Percentiles rank a stretch among this genome's conserved stretches.
Evolutionary conservation across 2,329 filamentous ascomycete species (phyloP).

Genomic region (Curvularia hawaiiensis): DNA sequence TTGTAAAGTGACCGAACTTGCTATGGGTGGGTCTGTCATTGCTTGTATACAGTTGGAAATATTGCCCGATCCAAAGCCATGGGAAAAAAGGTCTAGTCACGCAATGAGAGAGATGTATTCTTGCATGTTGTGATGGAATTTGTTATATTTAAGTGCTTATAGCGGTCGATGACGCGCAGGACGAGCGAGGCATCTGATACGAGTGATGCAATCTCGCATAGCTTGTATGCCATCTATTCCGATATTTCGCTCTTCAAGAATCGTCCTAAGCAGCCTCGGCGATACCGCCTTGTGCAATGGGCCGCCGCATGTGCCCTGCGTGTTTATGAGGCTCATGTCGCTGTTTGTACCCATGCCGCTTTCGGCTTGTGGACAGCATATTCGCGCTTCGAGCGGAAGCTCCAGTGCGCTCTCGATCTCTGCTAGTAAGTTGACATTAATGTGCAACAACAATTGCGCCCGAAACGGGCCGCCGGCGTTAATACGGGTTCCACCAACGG

Average conservation of each 20-base stretch:
- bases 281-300: conserved; percentile 1
- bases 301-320: not conserved
- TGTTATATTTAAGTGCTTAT: not conserved
- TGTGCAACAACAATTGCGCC: not conserved
- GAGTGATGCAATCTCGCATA: conserved; percentile 3
- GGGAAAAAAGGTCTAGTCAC: not conserved
- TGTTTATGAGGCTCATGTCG: not conserved
- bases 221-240: conserved; percentile 1
- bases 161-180: not conserved
- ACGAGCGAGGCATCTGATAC: not conserved
- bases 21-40: not conserved
- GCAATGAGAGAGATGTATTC: not conserved
- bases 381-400: conserved; percentile 1
- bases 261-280: conserved; percentile 1
- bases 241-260: conserved; percentile 4
- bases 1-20: not conserved
- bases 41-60: not conserved
- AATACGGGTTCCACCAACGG: not conserved
- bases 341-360: not conserved
- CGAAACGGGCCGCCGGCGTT: conserved; percentile 1
- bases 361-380: not conserved
- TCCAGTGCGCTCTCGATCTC: not conserved
- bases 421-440: not conserved
- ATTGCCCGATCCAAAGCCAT: not conserved
- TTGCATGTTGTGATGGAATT: not conserved